Base-by-base conservation (phyloP, 345 rosid species). In the Sisymbrium irio region DNA sequence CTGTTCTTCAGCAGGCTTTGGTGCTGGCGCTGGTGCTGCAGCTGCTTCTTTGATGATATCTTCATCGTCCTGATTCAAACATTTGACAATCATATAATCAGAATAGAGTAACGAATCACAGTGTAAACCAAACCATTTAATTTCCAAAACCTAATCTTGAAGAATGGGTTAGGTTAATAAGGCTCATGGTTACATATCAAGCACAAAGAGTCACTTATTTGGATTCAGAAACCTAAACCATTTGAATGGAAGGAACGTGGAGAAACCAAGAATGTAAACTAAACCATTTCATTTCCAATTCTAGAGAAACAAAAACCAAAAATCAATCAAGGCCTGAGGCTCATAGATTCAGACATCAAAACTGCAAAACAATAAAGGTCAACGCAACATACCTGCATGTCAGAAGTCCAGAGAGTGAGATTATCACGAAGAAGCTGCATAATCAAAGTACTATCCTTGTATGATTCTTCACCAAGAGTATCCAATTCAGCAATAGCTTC, bases 341-440 rank as follows among this genome's bases (percentile, higher is more conserved):
- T n/a, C n/a, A n/a, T n/a, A n/a, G n/a, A n/a, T n/a, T n/a, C n/a
- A n/a, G n/a, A n/a, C n/a, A n/a, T 35, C 45, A n/a, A 47, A 22
- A n/a, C 3, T 18, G 28, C 32, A 62, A 7, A 14, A 25, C 37
- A 28, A 12, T 41, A 10, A 5, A 13, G 50, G 55, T 59, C 12
- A 28, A 59, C 28, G n/a, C n/a, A 42, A n/a, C 55, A 28, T 47
- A 89, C 98, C 98, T 89, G 96, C 92, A 93, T 89, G 51, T 93
- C 96, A 32, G 97, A 93, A 50, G 98, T 93, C 98, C 96, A 91
- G 56, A 94, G 82, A 49, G 98, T 94, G 84, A 91, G 97, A 49
- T 94, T 94, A 76, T 94, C 97, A 12, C 95, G 96, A 54, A 94
- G 93, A 78, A 94, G 96, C 83, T 94, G 95, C 98, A 89, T 94